Percentiles rank a stretch among this genome's conserved stretches.
phyloP scores from a whole-genome alignment of 257 asterid genomes.

The Mentha longifolia region DNA sequence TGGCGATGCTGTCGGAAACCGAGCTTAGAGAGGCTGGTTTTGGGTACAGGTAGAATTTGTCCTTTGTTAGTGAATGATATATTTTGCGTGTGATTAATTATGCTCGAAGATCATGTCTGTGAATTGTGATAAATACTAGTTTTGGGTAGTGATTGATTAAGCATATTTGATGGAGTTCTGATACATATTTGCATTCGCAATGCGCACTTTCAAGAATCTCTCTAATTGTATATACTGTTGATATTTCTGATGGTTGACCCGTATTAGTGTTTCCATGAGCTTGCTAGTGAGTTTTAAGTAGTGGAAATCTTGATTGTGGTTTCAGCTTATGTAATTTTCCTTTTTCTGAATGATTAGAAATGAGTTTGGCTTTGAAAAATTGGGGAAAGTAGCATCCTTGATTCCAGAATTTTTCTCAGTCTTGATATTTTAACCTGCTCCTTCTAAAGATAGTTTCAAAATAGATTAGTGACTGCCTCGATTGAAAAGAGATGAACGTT shows the following conservation, averaged over 20 bases:
- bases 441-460: background rate
- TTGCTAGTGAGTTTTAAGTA: background rate
- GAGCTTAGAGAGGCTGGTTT: slow-evolving; percentile 92
- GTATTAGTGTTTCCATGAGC: background rate
- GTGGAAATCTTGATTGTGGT: background rate
- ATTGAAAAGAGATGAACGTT: background rate
- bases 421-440: background rate
- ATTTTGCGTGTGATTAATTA: background rate
- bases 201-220: background rate
- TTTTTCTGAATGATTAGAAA: background rate
- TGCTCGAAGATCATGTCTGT: background rate
- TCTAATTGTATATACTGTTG: background rate
- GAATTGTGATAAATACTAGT: slow-evolving; percentile 12
- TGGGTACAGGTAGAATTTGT: slow-evolving; percentile 72
- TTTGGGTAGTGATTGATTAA: background rate
- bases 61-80: background rate
- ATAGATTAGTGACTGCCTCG: background rate
- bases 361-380: background rate
- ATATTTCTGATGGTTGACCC: slow-evolving; percentile 2
- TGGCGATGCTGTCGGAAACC: slow-evolving; percentile 70
- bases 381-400: background rate
- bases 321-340: background rate
- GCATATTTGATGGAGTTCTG: background rate
- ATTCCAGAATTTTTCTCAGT: background rate
- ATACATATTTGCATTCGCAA: slow-evolving; percentile 10